A percentile compares a stretch with the other conserved stretches of the same genome.
Evolutionary conservation across 352 stramenopile genomes (phyloP).

Genomic region (Pythium utonaiense): DNA sequence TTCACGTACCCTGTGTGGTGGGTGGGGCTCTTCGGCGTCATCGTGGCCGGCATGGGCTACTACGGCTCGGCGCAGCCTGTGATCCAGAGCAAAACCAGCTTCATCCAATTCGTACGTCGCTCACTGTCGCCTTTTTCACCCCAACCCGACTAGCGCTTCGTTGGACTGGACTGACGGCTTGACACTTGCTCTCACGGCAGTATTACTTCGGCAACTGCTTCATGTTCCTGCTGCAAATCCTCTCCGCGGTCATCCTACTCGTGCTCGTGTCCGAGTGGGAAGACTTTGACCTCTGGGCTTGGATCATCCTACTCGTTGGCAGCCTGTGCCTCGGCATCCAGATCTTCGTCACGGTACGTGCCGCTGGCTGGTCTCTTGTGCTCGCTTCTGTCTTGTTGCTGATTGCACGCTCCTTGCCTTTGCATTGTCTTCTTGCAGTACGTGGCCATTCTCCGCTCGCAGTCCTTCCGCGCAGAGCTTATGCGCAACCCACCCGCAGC

Average conservation of each 20-base stretch:
- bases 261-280: slow-evolving; percentile 78
- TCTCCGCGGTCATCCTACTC: slow-evolving; percentile 70
- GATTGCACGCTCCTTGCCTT: no score
- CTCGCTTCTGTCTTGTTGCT: not conserved
- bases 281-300: slow-evolving; percentile 70
- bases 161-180: not conserved
- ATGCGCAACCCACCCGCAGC: slow-evolving; percentile 77
- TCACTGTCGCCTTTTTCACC: not conserved
- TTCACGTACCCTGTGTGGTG: slow-evolving; percentile 86
- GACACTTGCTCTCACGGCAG: slow-evolving; percentile 18
- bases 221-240: slow-evolving; percentile 70
- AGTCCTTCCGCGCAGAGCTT: slow-evolving; percentile 77
- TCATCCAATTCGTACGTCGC: slow-evolving; percentile 79
- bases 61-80: slow-evolving; percentile 79
- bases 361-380: not conserved
- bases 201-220: slow-evolving; percentile 89
- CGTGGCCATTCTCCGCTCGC: slow-evolving; percentile 66
- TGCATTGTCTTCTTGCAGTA: slow-evolving; percentile 33
- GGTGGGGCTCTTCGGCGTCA: slow-evolving; percentile 68
- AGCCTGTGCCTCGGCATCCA: slow-evolving; percentile 64
- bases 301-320: slow-evolving; percentile 64
- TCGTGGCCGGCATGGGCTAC: slow-evolving; percentile 78
- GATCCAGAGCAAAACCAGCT: slow-evolving; percentile 87
- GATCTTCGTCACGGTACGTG: slow-evolving; percentile 60
- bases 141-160: not conserved